Conservation (phyloP, 192 early-diverging fungal genomes). For the Kappamyces sp. region DNA sequence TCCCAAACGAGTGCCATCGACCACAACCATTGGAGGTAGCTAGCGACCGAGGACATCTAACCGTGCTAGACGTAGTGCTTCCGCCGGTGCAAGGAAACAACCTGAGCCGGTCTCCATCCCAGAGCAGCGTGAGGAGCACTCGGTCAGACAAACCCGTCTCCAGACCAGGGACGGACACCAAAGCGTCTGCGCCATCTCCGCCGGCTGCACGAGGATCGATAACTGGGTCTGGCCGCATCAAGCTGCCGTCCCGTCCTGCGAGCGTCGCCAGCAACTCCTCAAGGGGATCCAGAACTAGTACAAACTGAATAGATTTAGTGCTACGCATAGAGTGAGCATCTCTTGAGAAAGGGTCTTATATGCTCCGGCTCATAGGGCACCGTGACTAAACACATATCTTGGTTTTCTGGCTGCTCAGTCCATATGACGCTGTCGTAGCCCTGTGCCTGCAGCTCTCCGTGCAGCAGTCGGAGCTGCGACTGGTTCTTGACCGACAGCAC, state of each 20-base stretch:
- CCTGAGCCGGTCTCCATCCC: constrained; percentile 3
- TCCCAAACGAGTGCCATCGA: constrained; percentile 25
- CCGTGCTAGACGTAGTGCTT: constrained; percentile 1
- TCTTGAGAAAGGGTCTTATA: constrained; percentile 9
- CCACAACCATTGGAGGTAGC: constrained; percentile 26
- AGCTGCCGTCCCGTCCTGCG: not conserved
- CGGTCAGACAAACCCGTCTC: not conserved
- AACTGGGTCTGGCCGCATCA: constrained; percentile 32
- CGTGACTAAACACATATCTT: constrained; percentile 65
- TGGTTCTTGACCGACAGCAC: constrained; percentile 69
- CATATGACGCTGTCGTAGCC: constrained; percentile 59
- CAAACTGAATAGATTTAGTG: not conserved
- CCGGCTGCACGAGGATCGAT: constrained; percentile 23
- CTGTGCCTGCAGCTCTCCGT: constrained; percentile 45
- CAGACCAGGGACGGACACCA: too few relatives aligned
- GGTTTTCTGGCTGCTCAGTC: constrained; percentile 75
- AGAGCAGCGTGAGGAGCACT: not conserved
- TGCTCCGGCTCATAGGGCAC: constrained; percentile 34
- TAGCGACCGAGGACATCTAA: not conserved
- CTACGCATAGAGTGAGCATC: constrained; percentile 2
- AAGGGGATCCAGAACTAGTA: too few relatives aligned
- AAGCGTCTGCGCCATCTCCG: too few relatives aligned
- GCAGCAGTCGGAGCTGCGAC: constrained; percentile 52
- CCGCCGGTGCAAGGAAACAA: constrained; percentile 10
- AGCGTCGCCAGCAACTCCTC: too few relatives aligned